Conservation (phyloP, 108 stramenopile genomes). For the Nitzschia sp. region DNA sequence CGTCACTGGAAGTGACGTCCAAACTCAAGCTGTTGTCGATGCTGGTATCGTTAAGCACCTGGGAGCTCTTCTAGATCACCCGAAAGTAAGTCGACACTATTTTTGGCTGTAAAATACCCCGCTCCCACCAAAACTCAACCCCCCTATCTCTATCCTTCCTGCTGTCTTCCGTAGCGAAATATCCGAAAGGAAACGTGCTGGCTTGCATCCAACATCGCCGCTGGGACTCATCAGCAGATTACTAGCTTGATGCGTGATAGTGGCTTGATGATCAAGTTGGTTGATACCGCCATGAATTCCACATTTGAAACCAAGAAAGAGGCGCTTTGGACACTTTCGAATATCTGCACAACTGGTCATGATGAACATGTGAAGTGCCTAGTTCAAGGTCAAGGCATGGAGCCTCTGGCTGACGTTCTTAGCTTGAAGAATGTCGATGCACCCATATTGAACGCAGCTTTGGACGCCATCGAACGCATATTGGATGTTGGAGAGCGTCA, state of each 20-base stretch:
- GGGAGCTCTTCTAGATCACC: conserved; percentile 19
- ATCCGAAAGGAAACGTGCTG: conserved; percentile 92
- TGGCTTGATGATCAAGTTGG: conserved; percentile 44
- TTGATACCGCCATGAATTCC: conserved; percentile 51
- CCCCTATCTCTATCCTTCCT: neutral
- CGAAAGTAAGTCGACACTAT: conserved; percentile 22
- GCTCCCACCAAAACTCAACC: neutral
- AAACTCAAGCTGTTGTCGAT: conserved; percentile 88
- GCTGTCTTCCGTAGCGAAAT: conserved; percentile 44
- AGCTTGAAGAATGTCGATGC: conserved; percentile 40
- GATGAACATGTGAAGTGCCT: conserved; percentile 48
- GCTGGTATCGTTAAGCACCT: conserved; percentile 58
- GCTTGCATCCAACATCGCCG: conserved; percentile 92
- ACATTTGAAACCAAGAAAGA: conserved; percentile 90
- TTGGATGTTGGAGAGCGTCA: conserved; percentile 42
- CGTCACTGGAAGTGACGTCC: conserved; percentile 83
- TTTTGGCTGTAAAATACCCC: no score
- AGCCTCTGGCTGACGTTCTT: conserved; percentile 70
- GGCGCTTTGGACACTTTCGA: conserved; percentile 83
- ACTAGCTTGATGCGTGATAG: conserved; percentile 35
- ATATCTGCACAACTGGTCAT: conserved; percentile 73
- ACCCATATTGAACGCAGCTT: conserved; percentile 51
- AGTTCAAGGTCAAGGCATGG: conserved; percentile 69
- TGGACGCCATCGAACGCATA: conserved; percentile 80
- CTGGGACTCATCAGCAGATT: conserved; percentile 84